These are phyloP conservation scores for Dunaliella sp. DNA, from an alignment of 139 green algal species.

Conservation along the genomic window DNA sequence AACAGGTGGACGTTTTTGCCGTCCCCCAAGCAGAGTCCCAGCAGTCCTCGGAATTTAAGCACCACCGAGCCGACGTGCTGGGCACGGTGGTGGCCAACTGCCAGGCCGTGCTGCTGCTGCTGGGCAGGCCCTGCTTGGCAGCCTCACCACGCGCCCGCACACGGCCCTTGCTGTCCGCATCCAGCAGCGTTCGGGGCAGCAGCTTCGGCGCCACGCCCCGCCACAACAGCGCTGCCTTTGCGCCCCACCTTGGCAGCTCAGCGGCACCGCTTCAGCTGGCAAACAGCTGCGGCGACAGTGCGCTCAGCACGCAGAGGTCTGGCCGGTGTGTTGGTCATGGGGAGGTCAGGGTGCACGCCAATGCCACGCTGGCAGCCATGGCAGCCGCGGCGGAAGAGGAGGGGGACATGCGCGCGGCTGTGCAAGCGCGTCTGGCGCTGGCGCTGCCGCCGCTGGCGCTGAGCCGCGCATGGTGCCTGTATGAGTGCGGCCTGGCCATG, in stretches of 20 bases:
- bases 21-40: constrained; percentile 17
- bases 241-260: too few species aligned
- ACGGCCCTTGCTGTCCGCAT: neutral
- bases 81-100: neutral
- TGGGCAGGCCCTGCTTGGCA: neutral
- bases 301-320: neutral
- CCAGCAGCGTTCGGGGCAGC: neutral
- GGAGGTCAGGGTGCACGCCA: neutral
- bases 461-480: constrained; percentile 14
- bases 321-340: too few species aligned
- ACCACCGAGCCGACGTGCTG: constrained; percentile 8
- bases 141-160: neutral
- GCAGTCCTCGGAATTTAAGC: constrained; percentile 10
- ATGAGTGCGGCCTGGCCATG: constrained; percentile 8
- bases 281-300: neutral
- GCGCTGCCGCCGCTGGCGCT: neutral
- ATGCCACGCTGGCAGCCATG: neutral
- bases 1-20: constrained; percentile 20
- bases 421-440: neutral
- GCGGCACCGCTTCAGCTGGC: too few species aligned
- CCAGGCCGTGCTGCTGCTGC: constrained; percentile 6
- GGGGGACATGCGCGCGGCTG: neutral
- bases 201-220: neutral
- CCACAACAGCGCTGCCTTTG: too few species aligned
- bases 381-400: neutral